Evolutionary conservation across 202 grass and related monocot genomes (phyloP).

Genomic region (Musa balbisiana): DNA sequence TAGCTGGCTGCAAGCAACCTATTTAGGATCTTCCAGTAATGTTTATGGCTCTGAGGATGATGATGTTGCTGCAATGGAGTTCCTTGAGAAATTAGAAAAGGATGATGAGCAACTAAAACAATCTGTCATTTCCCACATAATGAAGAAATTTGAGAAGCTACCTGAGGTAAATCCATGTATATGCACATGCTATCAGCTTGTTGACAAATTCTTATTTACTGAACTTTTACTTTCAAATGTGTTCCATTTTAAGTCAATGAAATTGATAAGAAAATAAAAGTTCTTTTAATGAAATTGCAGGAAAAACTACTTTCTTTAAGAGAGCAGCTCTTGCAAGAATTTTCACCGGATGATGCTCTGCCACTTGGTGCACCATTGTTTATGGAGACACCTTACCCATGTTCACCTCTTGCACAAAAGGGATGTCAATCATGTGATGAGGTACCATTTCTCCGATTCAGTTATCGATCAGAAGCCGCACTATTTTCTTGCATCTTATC

Average conservation of each 20-base stretch:
- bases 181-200: background rate
- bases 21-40: conserved; percentile 34
- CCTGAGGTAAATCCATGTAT: conserved; percentile 43
- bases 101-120: conserved; percentile 67
- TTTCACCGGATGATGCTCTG: conserved; percentile 81
- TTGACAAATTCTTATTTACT: conserved; percentile 17
- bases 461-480: background rate
- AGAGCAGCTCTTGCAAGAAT: conserved; percentile 77
- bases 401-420: conserved; percentile 43
- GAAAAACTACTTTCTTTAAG: conserved; percentile 47
- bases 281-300: conserved; percentile 30
- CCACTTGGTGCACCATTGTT: conserved; percentile 65
- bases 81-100: conserved; percentile 59
- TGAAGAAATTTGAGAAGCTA: conserved; percentile 54
- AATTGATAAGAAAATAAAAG: background rate
- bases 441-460: conserved; percentile 39
- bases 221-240: background rate
- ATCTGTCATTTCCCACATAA: conserved; percentile 45
- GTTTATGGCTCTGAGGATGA: conserved; percentile 78
- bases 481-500: background rate
- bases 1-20: conserved; percentile 34
- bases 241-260: background rate
- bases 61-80: conserved; percentile 51
- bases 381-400: conserved; percentile 68
- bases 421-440: conserved; percentile 57